phyloP scores from a whole-genome alignment of 1,284 basidiomycete species.

The Bjerkandera adusta region DNA sequence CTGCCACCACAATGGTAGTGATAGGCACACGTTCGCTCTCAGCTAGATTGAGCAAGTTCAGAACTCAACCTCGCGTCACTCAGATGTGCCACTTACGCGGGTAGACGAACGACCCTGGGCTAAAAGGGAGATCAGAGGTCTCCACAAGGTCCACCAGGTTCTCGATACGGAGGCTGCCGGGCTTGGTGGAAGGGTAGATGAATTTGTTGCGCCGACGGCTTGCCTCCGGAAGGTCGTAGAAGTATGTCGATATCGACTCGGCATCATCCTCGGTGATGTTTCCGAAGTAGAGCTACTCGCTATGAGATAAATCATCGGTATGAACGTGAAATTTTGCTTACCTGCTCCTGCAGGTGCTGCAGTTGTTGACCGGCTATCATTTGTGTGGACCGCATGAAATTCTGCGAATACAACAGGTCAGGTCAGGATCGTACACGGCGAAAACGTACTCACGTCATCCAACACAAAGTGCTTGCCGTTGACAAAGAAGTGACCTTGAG shows the following conservation, averaged over 20 bases:
- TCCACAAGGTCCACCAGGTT: constrained; percentile 51
- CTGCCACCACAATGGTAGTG: constrained; percentile 73
- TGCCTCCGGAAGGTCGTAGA: constrained; percentile 86
- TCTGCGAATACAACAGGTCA: no score
- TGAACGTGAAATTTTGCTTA: constrained; percentile 24
- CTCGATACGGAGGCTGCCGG: constrained; percentile 46
- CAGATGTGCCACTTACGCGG: constrained; percentile 41
- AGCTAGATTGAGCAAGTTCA: constrained; percentile 20
- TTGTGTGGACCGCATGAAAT: constrained; percentile 67
- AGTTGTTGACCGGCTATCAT: constrained; percentile 59
- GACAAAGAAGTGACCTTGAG: constrained; percentile 72
- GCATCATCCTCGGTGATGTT: constrained; percentile 56
- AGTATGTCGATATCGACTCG: constrained; percentile 65
- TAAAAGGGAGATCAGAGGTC: constrained; percentile 36
- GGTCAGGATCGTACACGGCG: not conserved
- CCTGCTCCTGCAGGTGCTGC: constrained; percentile 71
- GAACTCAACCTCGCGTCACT: not conserved
- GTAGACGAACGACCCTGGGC: constrained; percentile 56
- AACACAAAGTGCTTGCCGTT: constrained; percentile 83
- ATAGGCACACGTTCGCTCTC: constrained; percentile 39
- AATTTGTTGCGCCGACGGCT: constrained; percentile 68
- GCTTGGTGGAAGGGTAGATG: constrained; percentile 53
- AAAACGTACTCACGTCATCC: constrained; percentile 56
- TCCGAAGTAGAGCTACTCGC: constrained; percentile 59
- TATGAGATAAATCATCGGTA: constrained; percentile 2